Conservation (phyloP, 2,329 filamentous ascomycete species). For the Neopestalotiopsis sp. region DNA sequence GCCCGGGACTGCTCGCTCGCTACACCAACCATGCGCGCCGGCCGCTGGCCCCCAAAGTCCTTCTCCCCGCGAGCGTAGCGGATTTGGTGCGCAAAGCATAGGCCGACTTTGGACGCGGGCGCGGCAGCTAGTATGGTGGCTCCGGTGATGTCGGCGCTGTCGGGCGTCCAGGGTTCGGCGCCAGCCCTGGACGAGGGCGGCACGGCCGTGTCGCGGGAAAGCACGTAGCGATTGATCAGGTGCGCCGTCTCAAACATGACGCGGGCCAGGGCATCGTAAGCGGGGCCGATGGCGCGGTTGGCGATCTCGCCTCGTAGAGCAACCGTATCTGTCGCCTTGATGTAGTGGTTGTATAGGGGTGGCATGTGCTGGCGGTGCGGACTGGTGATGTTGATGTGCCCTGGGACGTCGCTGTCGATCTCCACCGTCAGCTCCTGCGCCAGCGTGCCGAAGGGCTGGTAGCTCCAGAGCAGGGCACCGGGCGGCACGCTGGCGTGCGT, state of each 20-base stretch:
- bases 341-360: background rate
- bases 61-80: background rate
- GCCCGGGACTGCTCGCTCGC: conserved; percentile 28
- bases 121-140: background rate
- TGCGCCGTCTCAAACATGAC: conserved; percentile 4
- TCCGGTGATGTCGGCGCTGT: background rate
- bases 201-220: background rate
- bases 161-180: background rate
- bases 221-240: background rate
- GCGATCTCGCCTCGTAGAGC: background rate
- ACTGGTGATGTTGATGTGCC: background rate
- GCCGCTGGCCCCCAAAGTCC: conserved; percentile 16
- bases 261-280: background rate
- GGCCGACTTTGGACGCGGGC: background rate
- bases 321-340: background rate
- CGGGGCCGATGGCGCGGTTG: background rate
- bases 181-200: background rate
- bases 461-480: background rate
- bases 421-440: background rate
- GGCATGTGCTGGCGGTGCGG: background rate
- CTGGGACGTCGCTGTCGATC: background rate
- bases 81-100: background rate
- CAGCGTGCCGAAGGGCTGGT: background rate
- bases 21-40: conserved; percentile 28
- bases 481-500: background rate